Conservation (phyloP, 2,329 filamentous ascomycete genomes). For the Fusarium pilosicola region DNA sequence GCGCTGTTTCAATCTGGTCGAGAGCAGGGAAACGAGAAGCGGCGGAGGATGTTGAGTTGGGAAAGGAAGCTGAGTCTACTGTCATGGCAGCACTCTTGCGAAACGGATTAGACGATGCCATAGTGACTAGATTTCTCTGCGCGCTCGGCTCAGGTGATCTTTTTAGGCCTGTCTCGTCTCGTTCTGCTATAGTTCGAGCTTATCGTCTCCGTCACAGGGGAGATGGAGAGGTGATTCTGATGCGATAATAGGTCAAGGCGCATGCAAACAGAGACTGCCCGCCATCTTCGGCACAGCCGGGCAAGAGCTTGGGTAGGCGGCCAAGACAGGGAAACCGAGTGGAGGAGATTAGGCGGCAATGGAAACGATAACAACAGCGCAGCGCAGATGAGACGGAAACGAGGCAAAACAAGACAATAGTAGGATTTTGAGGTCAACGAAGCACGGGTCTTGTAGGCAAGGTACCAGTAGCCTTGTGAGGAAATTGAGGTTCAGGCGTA, state of each 20-base stretch:
- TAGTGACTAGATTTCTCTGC: slow-evolving; percentile 20
- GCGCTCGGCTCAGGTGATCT: slow-evolving; percentile 9
- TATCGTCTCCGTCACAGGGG: slow-evolving; percentile 17
- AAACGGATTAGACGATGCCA: slow-evolving; percentile 62
- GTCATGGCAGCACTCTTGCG: slow-evolving; percentile 54
- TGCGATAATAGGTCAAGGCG: slow-evolving; percentile 39
- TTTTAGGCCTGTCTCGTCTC: slow-evolving; percentile 15
- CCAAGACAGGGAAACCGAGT: slow-evolving; percentile 11
- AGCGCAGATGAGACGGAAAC: slow-evolving; percentile 8
- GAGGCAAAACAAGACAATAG: not conserved
- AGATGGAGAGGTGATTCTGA: slow-evolving; percentile 19
- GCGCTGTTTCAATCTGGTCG: slow-evolving; percentile 44
- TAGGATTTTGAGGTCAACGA: slow-evolving; percentile 14
- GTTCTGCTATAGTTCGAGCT: slow-evolving; percentile 19
- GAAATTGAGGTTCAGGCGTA: slow-evolving; percentile 11
- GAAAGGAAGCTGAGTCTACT: slow-evolving; percentile 31
- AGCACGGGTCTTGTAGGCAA: slow-evolving; percentile 10
- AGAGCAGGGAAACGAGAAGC: slow-evolving; percentile 42
- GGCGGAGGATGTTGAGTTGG: slow-evolving; percentile 13
- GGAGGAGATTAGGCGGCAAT: slow-evolving; percentile 28
- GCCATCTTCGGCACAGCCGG: slow-evolving; percentile 47
- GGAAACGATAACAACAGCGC: slow-evolving; percentile 21
- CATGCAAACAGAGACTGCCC: slow-evolving; percentile 40
- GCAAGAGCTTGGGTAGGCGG: slow-evolving; percentile 24
- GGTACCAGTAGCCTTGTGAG: slow-evolving; percentile 13